Evolutionary conservation across 192 early-diverging fungal species (phyloP), one percentile per base, ranked within the genome.

Genomic region (Backusella parvicylindrica): DNA sequence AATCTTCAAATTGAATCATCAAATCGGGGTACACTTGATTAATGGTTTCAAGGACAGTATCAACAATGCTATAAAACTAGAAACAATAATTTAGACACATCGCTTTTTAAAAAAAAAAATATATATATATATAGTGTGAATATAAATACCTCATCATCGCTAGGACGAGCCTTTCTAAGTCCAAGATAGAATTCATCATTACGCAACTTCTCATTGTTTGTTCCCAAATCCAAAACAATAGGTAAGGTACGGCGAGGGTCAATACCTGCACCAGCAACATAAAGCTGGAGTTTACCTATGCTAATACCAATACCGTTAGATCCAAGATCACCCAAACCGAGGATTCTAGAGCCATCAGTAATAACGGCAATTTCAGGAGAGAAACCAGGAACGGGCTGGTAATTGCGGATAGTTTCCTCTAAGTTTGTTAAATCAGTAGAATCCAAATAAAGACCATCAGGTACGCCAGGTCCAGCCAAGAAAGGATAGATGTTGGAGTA

Each of bases 1-100:
- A 99, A 78, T 99, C 97, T 84, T 99, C 97, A 71, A 97, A 98
- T 85, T 99, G 97, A 70, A 99, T 93, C 31, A 99, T 86, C 72
- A 96, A 75, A 30, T 89, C 81, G 7, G 95, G 95, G 87, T 93
- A 96, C 30, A 91, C 86, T 21, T 76, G 73, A 41, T 84, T 85
- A 35, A 98, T 77, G 21, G 91, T 88, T 36, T 83, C 73, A 76
- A 98, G 87, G 41, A 97, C 92, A 76, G 89, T 90, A 76, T 98
- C 96, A 30, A 97, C 87, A 72, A 93, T 94, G 3, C 81, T 86
- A 82, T 90, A 96, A 82, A 97, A 98, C 68, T 69, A 65, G 15
- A 65, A 23, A 18, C 8, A 23, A 33, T 18, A 16, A 33, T 41
- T 23, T 6, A 69, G 18, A 41, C 11, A 40, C 23, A n/a, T 2